Base-by-base conservation (phyloP, 768 basidiomycete genomes). In the Gloeopeniophorella convolvens region DNA sequence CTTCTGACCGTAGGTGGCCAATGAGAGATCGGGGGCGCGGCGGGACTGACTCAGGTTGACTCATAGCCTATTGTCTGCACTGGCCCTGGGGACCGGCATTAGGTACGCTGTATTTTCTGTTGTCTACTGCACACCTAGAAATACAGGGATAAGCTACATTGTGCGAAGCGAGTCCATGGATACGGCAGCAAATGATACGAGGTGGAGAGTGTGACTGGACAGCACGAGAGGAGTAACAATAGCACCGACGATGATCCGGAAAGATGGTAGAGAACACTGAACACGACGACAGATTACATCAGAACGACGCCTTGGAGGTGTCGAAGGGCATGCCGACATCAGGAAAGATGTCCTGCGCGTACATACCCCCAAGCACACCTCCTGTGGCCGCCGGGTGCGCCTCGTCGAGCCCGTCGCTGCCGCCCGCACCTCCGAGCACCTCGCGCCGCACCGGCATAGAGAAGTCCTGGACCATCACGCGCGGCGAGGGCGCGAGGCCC, bases 141-240 rank as follows among this genome's bases (percentile, higher is more conserved):
- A 54, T 54, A 48, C 36, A 54, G 34, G 39, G 24, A 21, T 32
- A 47, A 42, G 51, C 46, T 43, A 50, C 49, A 44, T n/a, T n/a
- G n/a, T 39, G 40, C 46, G 43, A 26, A 43, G 24, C 31, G 24
- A 37, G 46, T 48, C 35, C 24, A 20, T 37, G 47, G 52, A 54
- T 54, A 48, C 47, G n/a, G n/a, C n/a, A n/a, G n/a, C n/a, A n/a
- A n/a, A n/a, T n/a, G n/a, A n/a, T n/a, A n/a, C n/a, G n/a, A n/a
- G n/a, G n/a, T n/a, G n/a, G n/a, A 44, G 30, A 18, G 28, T 20
- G 43, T 39, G 46, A 48, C 35, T 46, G 48, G 15, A 28, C 43
- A 48, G 41, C 42, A 24, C 42, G 41, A 48, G 39, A 48, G 32
- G 30, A 35, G 28, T 20, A n/a, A 15, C 31, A n/a, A 32, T 43